Conservation (phyloP, 2,329 filamentous ascomycete genomes). For the Gnomoniopsis smithogilvyi region DNA sequence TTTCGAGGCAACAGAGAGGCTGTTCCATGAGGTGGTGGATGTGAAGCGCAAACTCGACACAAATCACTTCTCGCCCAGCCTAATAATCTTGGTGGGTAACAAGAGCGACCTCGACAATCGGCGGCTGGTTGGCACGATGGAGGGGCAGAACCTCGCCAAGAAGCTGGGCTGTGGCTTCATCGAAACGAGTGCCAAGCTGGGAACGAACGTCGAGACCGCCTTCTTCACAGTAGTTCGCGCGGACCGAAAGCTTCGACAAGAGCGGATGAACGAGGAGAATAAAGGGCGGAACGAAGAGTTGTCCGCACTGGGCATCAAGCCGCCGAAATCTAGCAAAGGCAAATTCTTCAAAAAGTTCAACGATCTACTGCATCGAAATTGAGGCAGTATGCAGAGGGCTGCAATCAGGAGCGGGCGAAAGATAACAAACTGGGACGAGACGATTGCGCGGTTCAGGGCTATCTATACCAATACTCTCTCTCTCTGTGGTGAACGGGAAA, state of each 20-base stretch:
- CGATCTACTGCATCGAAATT: not conserved
- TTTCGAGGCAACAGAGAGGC: slow-evolving; percentile 16
- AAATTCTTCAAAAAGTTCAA: slow-evolving; percentile 13
- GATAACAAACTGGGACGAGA: not conserved
- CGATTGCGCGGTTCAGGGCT: not conserved
- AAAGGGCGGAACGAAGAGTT: slow-evolving; percentile 11
- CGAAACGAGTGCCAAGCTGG: slow-evolving; percentile 18
- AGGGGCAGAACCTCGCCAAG: slow-evolving; percentile 14
- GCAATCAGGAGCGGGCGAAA: not conserved
- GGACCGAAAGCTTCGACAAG: slow-evolving; percentile 13
- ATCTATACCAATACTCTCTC: too few species aligned
- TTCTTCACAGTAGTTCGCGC: slow-evolving; percentile 18
- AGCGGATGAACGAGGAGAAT: slow-evolving; percentile 9
- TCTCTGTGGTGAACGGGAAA: not conserved
- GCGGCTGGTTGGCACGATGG: slow-evolving; percentile 15
- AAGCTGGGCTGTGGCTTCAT: slow-evolving; percentile 18
- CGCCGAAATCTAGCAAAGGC: slow-evolving; percentile 11
- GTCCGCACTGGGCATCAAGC: slow-evolving; percentile 11
- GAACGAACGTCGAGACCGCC: slow-evolving; percentile 17
- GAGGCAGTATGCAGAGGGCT: too few species aligned
- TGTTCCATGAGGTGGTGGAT: slow-evolving; percentile 15
- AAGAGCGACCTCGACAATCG: slow-evolving; percentile 17
- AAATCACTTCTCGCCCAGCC: slow-evolving; percentile 10
- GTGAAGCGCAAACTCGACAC: slow-evolving; percentile 12
- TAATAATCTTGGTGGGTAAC: slow-evolving; percentile 17